Evolutionary conservation across 345 rosid species (phyloP).

Genomic region (Odontarrhena argentea): DNA sequence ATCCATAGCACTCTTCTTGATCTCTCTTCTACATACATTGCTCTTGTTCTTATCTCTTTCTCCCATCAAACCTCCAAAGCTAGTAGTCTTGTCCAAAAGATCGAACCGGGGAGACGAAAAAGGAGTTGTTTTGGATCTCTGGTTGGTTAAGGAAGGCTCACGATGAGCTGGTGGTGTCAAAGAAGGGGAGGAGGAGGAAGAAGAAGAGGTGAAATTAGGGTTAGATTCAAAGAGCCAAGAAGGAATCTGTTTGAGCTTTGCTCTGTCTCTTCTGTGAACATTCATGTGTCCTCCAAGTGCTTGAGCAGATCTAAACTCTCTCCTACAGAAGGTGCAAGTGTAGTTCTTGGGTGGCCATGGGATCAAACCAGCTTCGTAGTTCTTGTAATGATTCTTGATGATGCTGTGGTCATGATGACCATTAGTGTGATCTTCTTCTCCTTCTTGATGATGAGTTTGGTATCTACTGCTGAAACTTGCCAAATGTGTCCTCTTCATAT

Average conservation of each 20-base stretch:
- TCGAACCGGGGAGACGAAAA: slow-evolving; percentile 25
- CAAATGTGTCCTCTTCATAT: slow-evolving; percentile 41
- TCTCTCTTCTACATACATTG: slow-evolving; percentile 38
- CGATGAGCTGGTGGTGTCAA: slow-evolving; percentile 31
- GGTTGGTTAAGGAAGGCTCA: slow-evolving; percentile 28
- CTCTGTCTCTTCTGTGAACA: slow-evolving; percentile 74
- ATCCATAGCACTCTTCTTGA: slow-evolving; percentile 32
- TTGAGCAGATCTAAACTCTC: slow-evolving; percentile 68
- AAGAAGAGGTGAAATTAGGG: slow-evolving; percentile 37
- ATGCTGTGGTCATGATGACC: slow-evolving; percentile 22
- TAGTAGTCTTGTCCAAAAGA: slow-evolving; percentile 21
- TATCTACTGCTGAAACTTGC: slow-evolving; percentile 33
- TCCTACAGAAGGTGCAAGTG: slow-evolving; percentile 58
- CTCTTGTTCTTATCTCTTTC: slow-evolving; percentile 39
- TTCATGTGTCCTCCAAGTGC: slow-evolving; percentile 85
- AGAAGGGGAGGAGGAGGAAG: slow-evolving; percentile 41
- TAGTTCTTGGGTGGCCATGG: slow-evolving; percentile 62
- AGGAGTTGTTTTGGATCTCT: slow-evolving; percentile 31
- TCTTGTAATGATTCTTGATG: slow-evolving; percentile 37
- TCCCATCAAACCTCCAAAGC: slow-evolving; percentile 32
- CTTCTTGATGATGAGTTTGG: slow-evolving; percentile 20
- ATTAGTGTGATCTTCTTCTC: not conserved
- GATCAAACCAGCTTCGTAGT: slow-evolving; percentile 40
- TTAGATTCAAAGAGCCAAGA: slow-evolving; percentile 51
- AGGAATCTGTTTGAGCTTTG: slow-evolving; percentile 55